Evolutionary conservation across 1,139 yeast genomes (phyloP), one percentile per base, ranked within the genome.

Genomic region (Pichiaceae sp.): DNA sequence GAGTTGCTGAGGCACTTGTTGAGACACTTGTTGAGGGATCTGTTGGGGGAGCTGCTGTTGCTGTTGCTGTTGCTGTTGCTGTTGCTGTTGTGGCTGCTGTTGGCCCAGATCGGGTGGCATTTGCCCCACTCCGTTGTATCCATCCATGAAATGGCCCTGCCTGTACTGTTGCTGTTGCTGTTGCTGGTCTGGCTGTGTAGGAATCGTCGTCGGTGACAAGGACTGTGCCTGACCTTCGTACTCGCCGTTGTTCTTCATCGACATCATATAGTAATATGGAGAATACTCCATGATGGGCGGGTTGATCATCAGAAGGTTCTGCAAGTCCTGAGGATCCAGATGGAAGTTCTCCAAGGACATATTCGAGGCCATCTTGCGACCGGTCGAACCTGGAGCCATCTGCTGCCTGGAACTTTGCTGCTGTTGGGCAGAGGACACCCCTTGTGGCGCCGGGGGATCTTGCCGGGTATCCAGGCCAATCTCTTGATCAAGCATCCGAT

Each of bases 241-340:
- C 12, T 16, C 31, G 36, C 17, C 32, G 17, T 16, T 19, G 17
- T 28, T 18, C 17, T 28, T 21, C 33, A 19, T 29, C 21, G 17
- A 20, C 27, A 31, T 38, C 43, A 39, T 35, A 17, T 44, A 36
- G 29, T 44, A 40, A 20, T 44, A 42, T 8, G 46, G 46, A 3
- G 51, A 46, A 32, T 48, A 54, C 35, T 57, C 61, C 15, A 56
- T 42, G 3, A 57, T 32, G 4, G 62, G 62, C 1, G 62, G 62
- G 34, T 57, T 57, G 12, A 57, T 54, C 17, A 55, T 36, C 17
- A 56, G 40, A 31, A 57, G 54, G 32, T 50, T 56, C 33, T 57
- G 61, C 27, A 56, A 47, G 38, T 56, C 60, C 25, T 53, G 52
- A 3, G 59, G 58, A 21, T 55, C 59, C 16, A 55, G 37, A 40